These are phyloP conservation scores for Lepidium campestre DNA, from an alignment of 441 rosid genomes.

Conservation along the genomic window DNA sequence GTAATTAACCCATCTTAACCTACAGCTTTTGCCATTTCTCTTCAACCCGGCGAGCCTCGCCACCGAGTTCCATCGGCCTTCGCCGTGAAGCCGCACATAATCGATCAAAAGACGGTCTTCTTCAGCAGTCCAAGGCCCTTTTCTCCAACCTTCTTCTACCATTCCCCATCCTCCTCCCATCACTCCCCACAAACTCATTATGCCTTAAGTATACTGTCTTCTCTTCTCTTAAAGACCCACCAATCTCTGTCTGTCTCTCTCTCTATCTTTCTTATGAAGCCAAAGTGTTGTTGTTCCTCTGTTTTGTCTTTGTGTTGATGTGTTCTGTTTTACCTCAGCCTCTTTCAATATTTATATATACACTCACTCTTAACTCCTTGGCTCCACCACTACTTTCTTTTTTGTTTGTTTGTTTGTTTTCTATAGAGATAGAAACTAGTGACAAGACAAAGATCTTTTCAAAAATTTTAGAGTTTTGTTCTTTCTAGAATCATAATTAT, in stretches of 20 bases:
- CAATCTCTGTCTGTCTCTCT: background rate
- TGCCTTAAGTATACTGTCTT: background rate
- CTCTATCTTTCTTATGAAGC: constrained; percentile 11
- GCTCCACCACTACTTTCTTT: constrained; percentile 12
- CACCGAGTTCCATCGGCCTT: constrained; percentile 95
- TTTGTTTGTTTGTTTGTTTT: constrained; percentile 8
- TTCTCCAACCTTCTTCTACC: constrained; percentile 78
- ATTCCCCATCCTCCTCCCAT: constrained; percentile 69
- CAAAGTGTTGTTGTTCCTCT: constrained; percentile 13
- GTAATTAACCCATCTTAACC: constrained; percentile 95
- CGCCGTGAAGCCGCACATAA: constrained; percentile 72
- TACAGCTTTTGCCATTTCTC: constrained; percentile 93
- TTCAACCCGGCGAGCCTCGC: constrained; percentile 83
- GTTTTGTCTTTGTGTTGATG: constrained; percentile 17
- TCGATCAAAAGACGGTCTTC: constrained; percentile 78
- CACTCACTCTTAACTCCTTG: constrained; percentile 19
- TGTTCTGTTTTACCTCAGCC: constrained; percentile 18
- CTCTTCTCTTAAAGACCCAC: constrained; percentile 19
- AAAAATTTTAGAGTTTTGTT: constrained; percentile 10
- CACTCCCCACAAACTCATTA: constrained; percentile 44
- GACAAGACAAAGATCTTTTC: constrained; percentile 24
- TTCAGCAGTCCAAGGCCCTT: constrained; percentile 95
- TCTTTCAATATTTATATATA: constrained; percentile 24
- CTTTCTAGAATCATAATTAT: constrained; percentile 17
- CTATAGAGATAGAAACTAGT: constrained; percentile 22